Evolutionary conservation across 1,284 basidiomycete genomes (phyloP).

Genomic region (Austropuccinia psidii): DNA sequence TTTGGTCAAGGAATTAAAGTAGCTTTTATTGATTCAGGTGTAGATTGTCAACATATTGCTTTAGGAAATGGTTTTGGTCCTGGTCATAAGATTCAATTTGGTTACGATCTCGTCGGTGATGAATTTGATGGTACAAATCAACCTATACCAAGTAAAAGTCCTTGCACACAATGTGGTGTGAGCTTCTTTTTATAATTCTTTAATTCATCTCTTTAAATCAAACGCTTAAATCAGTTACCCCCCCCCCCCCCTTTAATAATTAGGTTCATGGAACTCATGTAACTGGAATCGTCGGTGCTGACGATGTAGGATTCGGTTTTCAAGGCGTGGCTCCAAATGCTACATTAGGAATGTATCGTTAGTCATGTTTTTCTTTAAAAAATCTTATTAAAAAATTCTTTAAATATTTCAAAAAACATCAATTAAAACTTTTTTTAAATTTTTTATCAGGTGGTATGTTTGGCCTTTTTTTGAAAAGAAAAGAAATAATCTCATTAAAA

Average conservation of each 20-base stretch:
- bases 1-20: slow-evolving; percentile 14
- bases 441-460: not conserved
- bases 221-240: not conserved
- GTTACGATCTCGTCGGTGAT: slow-evolving; percentile 53
- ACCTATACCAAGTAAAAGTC: not conserved
- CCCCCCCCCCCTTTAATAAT: not conserved
- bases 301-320: slow-evolving; percentile 11
- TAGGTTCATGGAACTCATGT: slow-evolving; percentile 18
- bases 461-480: too few relatives aligned
- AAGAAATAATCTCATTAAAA: too few relatives aligned
- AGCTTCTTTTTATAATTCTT: not conserved
- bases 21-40: slow-evolving; percentile 39
- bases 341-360: slow-evolving; percentile 2
- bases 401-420: too few relatives aligned
- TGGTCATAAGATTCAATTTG: slow-evolving; percentile 58
- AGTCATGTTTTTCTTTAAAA: too few relatives aligned
- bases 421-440: too few relatives aligned
- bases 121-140: not conserved
- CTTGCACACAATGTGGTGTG: slow-evolving; percentile 5
- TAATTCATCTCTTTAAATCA: not conserved
- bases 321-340: slow-evolving; percentile 4
- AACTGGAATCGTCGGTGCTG: not conserved
- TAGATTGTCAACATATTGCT: slow-evolving; percentile 58
- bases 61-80: slow-evolving; percentile 60
- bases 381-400: too few relatives aligned